Evolutionary conservation across 2,329 filamentous ascomycete genomes (phyloP).

Genomic region (Dothistroma pini): DNA sequence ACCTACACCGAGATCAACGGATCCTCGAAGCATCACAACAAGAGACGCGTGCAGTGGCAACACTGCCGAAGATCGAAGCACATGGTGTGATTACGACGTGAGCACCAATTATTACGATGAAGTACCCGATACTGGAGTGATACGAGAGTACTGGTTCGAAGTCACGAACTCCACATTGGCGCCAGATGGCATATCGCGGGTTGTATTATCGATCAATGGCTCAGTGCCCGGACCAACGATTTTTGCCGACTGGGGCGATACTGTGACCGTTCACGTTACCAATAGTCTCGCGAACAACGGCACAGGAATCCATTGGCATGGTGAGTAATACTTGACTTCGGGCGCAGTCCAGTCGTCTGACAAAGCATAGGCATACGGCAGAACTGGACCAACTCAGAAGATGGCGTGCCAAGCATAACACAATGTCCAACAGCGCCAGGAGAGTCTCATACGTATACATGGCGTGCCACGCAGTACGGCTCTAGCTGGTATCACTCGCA

Average conservation of each 20-base stretch:
- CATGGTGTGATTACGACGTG: conserved; percentile 36
- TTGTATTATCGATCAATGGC: conserved; percentile 44
- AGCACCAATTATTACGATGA: conserved; percentile 37
- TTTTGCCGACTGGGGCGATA: conserved; percentile 41
- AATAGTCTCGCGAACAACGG: conserved; percentile 43
- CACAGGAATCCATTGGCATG: conserved; percentile 52
- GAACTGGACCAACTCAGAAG: conserved; percentile 51
- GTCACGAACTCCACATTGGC: conserved; percentile 43
- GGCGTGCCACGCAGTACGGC: conserved; percentile 36
- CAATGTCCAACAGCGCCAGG: conserved; percentile 67
- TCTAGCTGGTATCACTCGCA: conserved; percentile 43
- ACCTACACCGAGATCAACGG: background rate
- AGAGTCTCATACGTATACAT: conserved; percentile 40
- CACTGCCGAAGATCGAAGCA: conserved; percentile 28
- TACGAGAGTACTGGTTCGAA: conserved; percentile 43
- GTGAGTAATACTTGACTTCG: background rate
- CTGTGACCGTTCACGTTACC: conserved; percentile 30
- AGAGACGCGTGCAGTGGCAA: conserved; percentile 28
- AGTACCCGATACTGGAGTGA: conserved; percentile 22
- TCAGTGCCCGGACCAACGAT: conserved; percentile 47
- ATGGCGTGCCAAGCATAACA: conserved; percentile 49
- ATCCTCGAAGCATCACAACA: background rate
- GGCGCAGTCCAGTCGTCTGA: background rate
- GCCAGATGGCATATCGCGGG: conserved; percentile 44
- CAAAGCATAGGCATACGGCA: conserved; percentile 38